A percentile compares a stretch with the other conserved stretches of the same genome.
phyloP scores from a whole-genome alignment of 176 grass and related monocot genomes.

The Coix lacrymajobi region DNA sequence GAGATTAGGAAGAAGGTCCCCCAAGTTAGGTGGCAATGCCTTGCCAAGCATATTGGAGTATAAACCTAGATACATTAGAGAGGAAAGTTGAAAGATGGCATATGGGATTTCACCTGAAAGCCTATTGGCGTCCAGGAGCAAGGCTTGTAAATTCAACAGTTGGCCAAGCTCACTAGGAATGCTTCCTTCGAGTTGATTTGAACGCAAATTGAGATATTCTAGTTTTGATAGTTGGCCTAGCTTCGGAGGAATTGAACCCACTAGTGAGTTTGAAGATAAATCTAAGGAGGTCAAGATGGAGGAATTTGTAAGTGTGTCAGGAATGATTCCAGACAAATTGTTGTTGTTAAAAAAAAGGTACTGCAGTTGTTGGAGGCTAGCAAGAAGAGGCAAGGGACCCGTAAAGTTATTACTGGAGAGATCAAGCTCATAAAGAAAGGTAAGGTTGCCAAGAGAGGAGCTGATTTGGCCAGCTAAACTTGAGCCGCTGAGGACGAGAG shows the following conservation, averaged over 20 bases:
- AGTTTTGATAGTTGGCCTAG: slow-evolving; percentile 13
- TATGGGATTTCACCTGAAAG: not conserved
- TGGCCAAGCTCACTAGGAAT: not conserved
- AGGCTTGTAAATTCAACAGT: not conserved
- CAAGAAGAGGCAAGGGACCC: not conserved
- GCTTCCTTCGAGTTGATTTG: not conserved
- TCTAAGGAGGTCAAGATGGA: not conserved
- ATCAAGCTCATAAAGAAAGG: not conserved
- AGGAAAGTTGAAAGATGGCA: not conserved
- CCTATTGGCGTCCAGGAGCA: not conserved
- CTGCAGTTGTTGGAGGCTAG: not conserved
- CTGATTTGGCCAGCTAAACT: not conserved
- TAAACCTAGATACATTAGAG: not conserved
- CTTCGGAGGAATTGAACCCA: not conserved
- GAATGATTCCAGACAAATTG: not conserved
- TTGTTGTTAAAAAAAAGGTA: not conserved
- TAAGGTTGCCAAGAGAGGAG: not conserved
- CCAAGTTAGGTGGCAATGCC: slow-evolving; percentile 4
- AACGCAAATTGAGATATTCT: not conserved
- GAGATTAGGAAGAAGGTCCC: slow-evolving; percentile 21
- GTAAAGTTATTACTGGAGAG: not conserved
- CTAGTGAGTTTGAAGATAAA: not conserved
- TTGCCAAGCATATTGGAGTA: not conserved
- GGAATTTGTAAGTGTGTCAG: not conserved
- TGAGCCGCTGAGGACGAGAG: rapidly evolving